Conservation (phyloP, 257 asterid species). For the Thymus mandschuricus region DNA sequence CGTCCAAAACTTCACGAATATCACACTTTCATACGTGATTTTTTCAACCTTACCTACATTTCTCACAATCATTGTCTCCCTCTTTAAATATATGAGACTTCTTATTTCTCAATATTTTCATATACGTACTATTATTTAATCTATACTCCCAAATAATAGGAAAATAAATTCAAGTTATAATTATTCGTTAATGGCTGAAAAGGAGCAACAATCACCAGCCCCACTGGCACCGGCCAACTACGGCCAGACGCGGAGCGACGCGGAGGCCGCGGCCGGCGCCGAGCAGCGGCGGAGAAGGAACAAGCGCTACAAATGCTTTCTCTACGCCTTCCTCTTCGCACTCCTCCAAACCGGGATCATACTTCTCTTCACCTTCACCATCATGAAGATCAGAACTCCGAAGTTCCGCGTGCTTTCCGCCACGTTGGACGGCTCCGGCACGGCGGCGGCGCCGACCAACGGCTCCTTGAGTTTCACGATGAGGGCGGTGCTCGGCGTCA, state of each 20-base stretch:
- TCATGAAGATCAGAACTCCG: conserved; percentile 46
- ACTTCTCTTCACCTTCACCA: conserved; percentile 37
- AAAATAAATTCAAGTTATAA: too few species aligned
- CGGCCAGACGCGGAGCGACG: background rate
- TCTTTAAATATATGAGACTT: background rate
- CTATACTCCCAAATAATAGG: too few species aligned
- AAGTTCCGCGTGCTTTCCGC: conserved; percentile 39
- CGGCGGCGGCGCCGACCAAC: background rate
- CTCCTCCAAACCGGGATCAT: conserved; percentile 44
- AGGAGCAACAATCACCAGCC: conserved; percentile 1
- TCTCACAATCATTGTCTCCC: background rate
- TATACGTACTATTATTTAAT: too few species aligned
- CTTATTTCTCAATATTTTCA: background rate
- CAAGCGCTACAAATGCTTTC: conserved; percentile 36
- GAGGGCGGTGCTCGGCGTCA: conserved; percentile 37
- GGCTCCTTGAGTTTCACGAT: conserved; percentile 29
- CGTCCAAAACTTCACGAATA: background rate
- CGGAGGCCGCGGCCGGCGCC: conserved; percentile 7
- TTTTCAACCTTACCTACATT: background rate
- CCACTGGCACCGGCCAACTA: background rate
- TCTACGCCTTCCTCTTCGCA: conserved; percentile 33
- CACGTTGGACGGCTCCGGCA: conserved; percentile 13
- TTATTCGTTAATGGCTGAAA: background rate
- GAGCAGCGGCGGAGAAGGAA: conserved; percentile 25
- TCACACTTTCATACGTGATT: background rate